phyloP scores from a whole-genome alignment of 305 asterid species.

The Solanum hybrid region DNA sequence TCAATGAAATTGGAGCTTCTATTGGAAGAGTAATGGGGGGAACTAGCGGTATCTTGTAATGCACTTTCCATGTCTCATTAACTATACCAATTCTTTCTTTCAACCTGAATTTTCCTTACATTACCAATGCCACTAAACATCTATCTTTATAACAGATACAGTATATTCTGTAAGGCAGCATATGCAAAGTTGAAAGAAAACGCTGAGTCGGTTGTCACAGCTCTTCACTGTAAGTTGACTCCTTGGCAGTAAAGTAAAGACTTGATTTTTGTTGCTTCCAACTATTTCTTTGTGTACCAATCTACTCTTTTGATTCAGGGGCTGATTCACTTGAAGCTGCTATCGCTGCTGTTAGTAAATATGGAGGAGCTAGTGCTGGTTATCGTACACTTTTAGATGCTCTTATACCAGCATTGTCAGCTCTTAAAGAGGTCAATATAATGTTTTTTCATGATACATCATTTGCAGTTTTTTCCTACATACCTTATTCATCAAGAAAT shows the following conservation, averaged over 20 bases:
- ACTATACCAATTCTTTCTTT: not conserved
- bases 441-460: not conserved
- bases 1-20: slow-evolving; percentile 66
- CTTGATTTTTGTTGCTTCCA: slow-evolving; percentile 7
- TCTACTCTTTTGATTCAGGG: slow-evolving; percentile 53
- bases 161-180: slow-evolving; percentile 87
- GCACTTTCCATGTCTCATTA: slow-evolving; percentile 1
- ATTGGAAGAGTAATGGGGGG: slow-evolving; percentile 98
- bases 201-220: slow-evolving; percentile 26
- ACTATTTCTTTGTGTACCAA: slow-evolving; percentile 6
- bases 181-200: slow-evolving; percentile 63
- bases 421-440: slow-evolving; percentile 63
- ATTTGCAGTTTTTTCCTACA: not conserved
- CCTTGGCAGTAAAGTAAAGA: slow-evolving; percentile 4
- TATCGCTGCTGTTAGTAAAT: slow-evolving; percentile 79
- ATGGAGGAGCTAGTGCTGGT: slow-evolving; percentile 92
- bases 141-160: slow-evolving; percentile 42
- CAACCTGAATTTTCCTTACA: not conserved
- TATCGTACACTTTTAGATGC: slow-evolving; percentile 87
- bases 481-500: not conserved
- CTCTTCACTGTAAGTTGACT: slow-evolving; percentile 56
- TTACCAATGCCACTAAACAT: not conserved
- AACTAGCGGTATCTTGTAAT: slow-evolving; percentile 88
- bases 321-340: slow-evolving; percentile 86
- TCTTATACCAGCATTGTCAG: slow-evolving; percentile 75